Evolutionary conservation across 129 eudicot species (phyloP).

Genomic region (Ambrosia artemisiifolia): DNA sequence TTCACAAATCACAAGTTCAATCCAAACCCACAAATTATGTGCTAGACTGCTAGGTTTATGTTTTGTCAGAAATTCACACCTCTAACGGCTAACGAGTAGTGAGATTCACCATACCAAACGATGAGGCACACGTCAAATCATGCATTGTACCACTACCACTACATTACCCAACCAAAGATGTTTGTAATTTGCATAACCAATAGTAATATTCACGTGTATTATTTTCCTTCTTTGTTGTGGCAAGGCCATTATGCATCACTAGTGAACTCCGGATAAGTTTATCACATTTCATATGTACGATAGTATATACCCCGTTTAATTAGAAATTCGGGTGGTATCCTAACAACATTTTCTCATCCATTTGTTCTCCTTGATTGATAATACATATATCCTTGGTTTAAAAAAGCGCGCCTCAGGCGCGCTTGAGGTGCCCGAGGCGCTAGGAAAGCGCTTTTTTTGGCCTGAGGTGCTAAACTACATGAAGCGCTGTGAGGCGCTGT

Average conservation of each 20-base stretch:
- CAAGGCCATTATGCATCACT: background rate
- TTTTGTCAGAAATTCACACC: too few relatives aligned
- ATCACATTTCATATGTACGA: background rate
- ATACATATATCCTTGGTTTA: too few relatives aligned
- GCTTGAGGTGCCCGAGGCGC: too few relatives aligned
- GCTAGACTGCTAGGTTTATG: too few relatives aligned
- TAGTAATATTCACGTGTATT: background rate
- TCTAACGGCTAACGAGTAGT: background rate
- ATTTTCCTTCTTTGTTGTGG: background rate
- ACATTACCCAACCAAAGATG: background rate
- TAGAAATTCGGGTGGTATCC: background rate
- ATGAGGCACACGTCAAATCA: conserved; percentile 3
- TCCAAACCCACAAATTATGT: too few relatives aligned
- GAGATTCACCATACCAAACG: background rate
- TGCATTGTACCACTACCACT: background rate
- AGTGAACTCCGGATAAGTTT: background rate
- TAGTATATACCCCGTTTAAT: background rate
- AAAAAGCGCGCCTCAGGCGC: too few relatives aligned
- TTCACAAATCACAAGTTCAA: too few relatives aligned
- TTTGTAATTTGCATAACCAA: background rate
- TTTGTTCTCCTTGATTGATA: too few relatives aligned
- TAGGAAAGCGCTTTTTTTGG: too few relatives aligned
- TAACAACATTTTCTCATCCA: background rate
- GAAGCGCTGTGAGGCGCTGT: too few relatives aligned
- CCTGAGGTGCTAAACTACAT: too few relatives aligned